A percentile compares a stretch with the other conserved stretches of the same genome.
phyloP scores from a whole-genome alignment of 2,329 filamentous ascomycete genomes.

The Lachnellula cervina region DNA sequence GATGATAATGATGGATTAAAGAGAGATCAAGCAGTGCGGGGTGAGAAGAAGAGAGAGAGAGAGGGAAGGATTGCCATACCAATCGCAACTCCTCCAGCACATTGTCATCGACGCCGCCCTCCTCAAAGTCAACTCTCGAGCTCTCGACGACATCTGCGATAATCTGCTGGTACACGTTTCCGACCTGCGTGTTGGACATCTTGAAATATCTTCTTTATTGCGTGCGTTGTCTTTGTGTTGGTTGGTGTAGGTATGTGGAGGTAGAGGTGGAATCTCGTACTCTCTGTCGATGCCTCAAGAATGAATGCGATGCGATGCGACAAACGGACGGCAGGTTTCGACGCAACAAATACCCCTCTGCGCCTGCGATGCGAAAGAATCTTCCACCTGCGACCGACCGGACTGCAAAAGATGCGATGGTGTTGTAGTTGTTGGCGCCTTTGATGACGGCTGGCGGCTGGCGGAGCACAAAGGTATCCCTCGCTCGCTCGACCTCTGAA shows the following conservation, averaged over 20 bases:
- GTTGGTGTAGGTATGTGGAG: background rate
- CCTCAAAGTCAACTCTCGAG: constrained; percentile 93
- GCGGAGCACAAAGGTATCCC: background rate
- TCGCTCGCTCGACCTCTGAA: constrained; percentile 3
- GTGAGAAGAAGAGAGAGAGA: background rate
- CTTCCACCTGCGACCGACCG: no score
- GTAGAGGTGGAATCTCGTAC: background rate
- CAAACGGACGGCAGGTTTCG: background rate
- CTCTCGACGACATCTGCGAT: constrained; percentile 85
- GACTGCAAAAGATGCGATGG: no score
- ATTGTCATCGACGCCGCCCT: constrained; percentile 83
- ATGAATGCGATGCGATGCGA: no score
- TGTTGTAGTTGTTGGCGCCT: background rate
- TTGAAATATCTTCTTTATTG: constrained; percentile 4
- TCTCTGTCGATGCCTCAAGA: background rate
- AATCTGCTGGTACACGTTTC: constrained; percentile 73
- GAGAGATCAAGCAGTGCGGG: background rate
- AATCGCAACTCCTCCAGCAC: constrained; percentile 82
- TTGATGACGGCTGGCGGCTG: background rate
- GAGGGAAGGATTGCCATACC: constrained; percentile 52
- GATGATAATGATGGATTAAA: constrained; percentile 1
- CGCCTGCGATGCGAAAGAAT: no score
- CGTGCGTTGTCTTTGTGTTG: background rate
- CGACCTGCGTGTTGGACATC: constrained; percentile 38
- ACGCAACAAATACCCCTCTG: no score